Evolutionary conservation across 148 eudicot genomes (phyloP).

Genomic region (Persicaria tinctoria): DNA sequence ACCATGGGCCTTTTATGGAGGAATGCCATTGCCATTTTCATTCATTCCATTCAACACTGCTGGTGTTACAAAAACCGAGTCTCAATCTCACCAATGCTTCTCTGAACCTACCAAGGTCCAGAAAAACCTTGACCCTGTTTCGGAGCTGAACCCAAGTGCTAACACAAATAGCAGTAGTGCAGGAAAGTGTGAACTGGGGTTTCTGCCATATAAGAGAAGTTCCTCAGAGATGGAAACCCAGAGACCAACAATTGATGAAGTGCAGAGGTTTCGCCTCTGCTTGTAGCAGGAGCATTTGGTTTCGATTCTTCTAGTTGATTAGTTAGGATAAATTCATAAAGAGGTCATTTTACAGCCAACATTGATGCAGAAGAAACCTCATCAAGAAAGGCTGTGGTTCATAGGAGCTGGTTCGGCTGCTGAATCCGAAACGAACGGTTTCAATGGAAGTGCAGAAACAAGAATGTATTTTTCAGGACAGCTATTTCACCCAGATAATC

Average conservation of each 20-base stretch:
- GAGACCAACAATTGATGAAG: not conserved
- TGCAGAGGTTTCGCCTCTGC: not conserved
- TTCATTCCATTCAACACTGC: conserved; percentile 19
- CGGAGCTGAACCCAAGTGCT: not conserved
- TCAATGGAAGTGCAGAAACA: not conserved
- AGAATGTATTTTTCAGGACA: too few species aligned
- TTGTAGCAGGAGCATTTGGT: not conserved
- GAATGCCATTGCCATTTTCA: conserved; percentile 28
- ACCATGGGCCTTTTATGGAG: conserved; percentile 18
- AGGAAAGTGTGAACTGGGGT: conserved; percentile 38
- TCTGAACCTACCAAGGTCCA: conserved; percentile 12
- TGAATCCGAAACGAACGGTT: not conserved
- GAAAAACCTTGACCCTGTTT: not conserved
- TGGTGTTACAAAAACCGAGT: conserved; percentile 20
- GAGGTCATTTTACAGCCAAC: not conserved
- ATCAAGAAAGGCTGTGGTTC: not conserved
- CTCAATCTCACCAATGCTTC: conserved; percentile 15
- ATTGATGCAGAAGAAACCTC: not conserved
- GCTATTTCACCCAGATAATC: too few species aligned
- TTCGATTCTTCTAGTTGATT: not conserved
- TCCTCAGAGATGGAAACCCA: not conserved
- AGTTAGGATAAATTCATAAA: not conserved
- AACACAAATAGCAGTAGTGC: conserved; percentile 12
- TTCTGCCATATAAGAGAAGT: conserved; percentile 80
- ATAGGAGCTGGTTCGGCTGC: not conserved